Evolutionary conservation across 495 filamentous ascomycete genomes (phyloP), one percentile per base, ranked within the genome.

Genomic region (Podospora bellae-mahoneyi): DNA sequence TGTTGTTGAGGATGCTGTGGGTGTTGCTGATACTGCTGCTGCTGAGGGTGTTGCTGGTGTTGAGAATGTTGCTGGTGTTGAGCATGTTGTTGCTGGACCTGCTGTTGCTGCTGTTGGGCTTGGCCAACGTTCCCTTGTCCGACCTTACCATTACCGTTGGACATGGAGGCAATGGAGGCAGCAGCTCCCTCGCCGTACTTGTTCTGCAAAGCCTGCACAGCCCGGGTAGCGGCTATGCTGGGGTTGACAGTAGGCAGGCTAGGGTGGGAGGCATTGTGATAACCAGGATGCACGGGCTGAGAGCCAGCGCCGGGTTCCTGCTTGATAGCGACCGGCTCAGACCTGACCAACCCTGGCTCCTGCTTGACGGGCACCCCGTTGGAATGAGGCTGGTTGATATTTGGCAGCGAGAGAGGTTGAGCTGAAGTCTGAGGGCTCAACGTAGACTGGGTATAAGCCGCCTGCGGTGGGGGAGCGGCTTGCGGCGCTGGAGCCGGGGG

Each of bases 131-230:
- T 71, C 53, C 23, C 55, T 39, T 66, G 66, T 13, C 60, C 44
- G 13, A 66, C 66, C 59, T 71, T 72, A 44, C 75, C 72, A 53
- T 64, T 80, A 74, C n/a, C 9, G 13, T 73, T 82, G 74, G 79
- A 32, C 75, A 68, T 83, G 88, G 72, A 32, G 30, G 30, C 30
- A 32, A 93, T 90, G 10, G 89, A 90, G 55, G 84, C 84, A 28
- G 86, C 85, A n/a, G 91, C 91, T 56, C 87, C 82, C 20, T 84
- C 80, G 15, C 92, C 92, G 74, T 88, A 96, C 70, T 89, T 87
- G 68, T 86, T 83, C 64, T 90, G 87, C 5, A 95, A 75, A 44
- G 90, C 82, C 65, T 84, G 82, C 23, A 87, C 85, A 59, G 92
- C 92, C 28, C 91, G 87, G 68, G 86, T 82, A 32, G 90, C 90